Evolutionary conservation across 2,329 filamentous ascomycete species (phyloP).

Genomic region (Aspergillus niger): DNA sequence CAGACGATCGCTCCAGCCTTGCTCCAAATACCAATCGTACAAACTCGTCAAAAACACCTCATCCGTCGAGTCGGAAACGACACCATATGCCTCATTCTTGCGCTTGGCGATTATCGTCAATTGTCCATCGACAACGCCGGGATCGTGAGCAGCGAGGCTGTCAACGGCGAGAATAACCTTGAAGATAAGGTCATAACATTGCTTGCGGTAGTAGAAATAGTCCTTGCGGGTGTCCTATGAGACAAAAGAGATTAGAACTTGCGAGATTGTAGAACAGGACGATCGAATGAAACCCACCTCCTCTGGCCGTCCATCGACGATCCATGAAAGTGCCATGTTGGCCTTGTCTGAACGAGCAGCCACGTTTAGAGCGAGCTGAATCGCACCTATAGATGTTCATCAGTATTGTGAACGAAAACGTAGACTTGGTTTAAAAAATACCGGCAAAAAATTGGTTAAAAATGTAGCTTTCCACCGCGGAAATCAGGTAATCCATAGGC

Average conservation of each 20-base stretch:
- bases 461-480: slow-evolving; percentile 77
- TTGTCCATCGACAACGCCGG: slow-evolving; percentile 75
- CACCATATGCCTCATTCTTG: slow-evolving; percentile 82
- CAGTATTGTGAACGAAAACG: slow-evolving; percentile 13
- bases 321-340: slow-evolving; percentile 80
- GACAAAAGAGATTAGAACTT: slow-evolving; percentile 16
- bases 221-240: slow-evolving; percentile 65
- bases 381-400: slow-evolving; percentile 61
- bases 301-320: slow-evolving; percentile 76
- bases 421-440: slow-evolving; percentile 27
- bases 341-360: slow-evolving; percentile 84
- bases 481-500: slow-evolving; percentile 75
- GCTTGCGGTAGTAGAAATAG: slow-evolving; percentile 70
- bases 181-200: slow-evolving; percentile 86
- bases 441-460: slow-evolving; percentile 83
- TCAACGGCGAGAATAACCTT: slow-evolving; percentile 79
- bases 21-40: slow-evolving; percentile 95
- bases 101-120: slow-evolving; percentile 75
- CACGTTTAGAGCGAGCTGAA: slow-evolving; percentile 80
- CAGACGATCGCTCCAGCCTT: slow-evolving; percentile 82
- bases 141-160: slow-evolving; percentile 65
- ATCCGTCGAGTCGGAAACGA: slow-evolving; percentile 84
- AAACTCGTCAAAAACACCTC: slow-evolving; percentile 94
- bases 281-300: slow-evolving; percentile 40
- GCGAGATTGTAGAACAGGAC: neutral